A percentile compares a stretch with the other conserved stretches of the same genome.
These are phyloP conservation scores for Trametes meyenii DNA, from an alignment of 768 basidiomycete genomes.

Conservation along the genomic window DNA sequence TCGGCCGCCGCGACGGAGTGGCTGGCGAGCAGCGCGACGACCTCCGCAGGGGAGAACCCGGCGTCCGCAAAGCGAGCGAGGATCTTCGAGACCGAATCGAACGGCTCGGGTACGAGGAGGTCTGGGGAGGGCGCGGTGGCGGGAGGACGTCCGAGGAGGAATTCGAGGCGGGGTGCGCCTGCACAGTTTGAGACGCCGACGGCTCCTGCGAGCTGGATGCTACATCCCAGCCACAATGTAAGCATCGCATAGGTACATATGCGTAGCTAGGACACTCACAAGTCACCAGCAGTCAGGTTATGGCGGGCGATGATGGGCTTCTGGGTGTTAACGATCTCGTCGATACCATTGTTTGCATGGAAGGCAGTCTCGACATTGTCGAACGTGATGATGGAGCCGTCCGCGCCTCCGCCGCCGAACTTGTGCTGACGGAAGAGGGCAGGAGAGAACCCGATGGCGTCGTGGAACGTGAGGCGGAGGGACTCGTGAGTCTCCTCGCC, in stretches of 20 bases:
- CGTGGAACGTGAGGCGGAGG: conserved; percentile 32
- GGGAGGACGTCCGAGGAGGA: conserved; percentile 20
- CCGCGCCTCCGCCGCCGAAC: conserved; percentile 29
- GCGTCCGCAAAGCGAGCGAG: conserved; percentile 31
- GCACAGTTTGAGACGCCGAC: conserved; percentile 33
- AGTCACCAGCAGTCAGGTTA: conserved; percentile 28
- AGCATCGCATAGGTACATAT: not conserved
- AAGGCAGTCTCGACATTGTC: conserved; percentile 27
- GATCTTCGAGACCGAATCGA: conserved; percentile 30
- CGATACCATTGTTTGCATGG: conserved; percentile 30
- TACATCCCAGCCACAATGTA: not conserved
- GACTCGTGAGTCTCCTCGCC: conserved; percentile 36
- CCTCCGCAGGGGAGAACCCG: conserved; percentile 29
- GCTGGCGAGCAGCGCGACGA: conserved; percentile 28
- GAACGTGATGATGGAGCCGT: conserved; percentile 30
- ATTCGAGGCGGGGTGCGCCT: conserved; percentile 32
- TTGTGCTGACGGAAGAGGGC: conserved; percentile 6
- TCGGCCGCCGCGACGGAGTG: conserved; percentile 33
- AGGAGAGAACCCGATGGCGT: conserved; percentile 23
- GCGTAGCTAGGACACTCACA: conserved; percentile 4
- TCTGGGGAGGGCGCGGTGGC: conserved; percentile 12
- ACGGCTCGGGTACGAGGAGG: conserved; percentile 20
- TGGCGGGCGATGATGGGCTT: conserved; percentile 22
- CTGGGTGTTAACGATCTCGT: conserved; percentile 27
- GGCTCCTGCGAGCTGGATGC: conserved; percentile 34